Evolutionary conservation across 2,329 filamentous ascomycete genomes (phyloP), one percentile per base, ranked within the genome.

Genomic region (Colletotrichum shisoi): DNA sequence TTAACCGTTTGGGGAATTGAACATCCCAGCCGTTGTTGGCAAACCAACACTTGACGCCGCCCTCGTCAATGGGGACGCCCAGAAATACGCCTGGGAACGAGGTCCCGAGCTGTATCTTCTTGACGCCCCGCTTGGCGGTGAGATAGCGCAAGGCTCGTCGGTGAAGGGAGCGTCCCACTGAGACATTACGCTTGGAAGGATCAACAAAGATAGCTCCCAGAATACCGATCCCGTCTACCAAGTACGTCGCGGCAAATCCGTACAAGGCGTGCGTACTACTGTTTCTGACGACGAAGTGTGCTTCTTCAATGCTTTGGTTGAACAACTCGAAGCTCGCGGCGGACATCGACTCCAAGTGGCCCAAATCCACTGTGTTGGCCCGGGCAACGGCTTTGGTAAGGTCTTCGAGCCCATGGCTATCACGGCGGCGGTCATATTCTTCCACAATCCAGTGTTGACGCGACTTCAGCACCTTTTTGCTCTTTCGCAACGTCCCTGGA

Each of bases 381-480:
- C 91, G 89, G 52, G 90, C 87, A 3, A 94, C 83, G 3, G 87
- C 83, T 62, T 86, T 86, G 54, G 97, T 83, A 9, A 98, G 83
- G n/a, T 87, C 88, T 67, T 94, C 88, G 6, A 98, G 81, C 0
- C 89, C 91, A 54, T 85, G 81, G 2, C 85, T 82, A 74, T 98
- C 94, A 63, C 94, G 85, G 45, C 92, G 88, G 66, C 90, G 88
- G 72, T 94, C 91, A 80, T 93, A 98, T 52, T 87, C 88, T 74
- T 97, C 94, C 0, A 97, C 94, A 1, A 98, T 87, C 94, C 94
- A 98, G 72, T 96, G 92, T 74, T 97, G 93, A 68, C 92, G 88
- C n/a, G 93, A 93, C 72, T 96, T 94, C 67, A 92, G 87, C 0
- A 92, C 85, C 76, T 95, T 96, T 74, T 93, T 91, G 75, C 90